Evolutionary conservation across 371 early-diverging fungal genomes (phyloP).

Genomic region (Cokeromyces recurvatus): DNA sequence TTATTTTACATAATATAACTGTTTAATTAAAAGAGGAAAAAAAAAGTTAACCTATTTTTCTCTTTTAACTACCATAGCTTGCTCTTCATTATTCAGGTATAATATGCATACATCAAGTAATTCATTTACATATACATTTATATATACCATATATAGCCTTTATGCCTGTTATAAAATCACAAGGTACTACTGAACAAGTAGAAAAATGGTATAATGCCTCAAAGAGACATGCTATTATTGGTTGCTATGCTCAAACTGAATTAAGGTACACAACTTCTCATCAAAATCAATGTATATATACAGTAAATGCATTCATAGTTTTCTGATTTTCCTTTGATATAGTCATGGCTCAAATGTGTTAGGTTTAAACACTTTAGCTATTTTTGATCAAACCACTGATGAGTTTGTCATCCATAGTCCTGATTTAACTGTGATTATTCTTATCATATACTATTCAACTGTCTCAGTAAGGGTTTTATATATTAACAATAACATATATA

Average conservation of each 20-base stretch:
- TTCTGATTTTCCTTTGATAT: no score
- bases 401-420: conserved; percentile 84
- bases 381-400: conserved; percentile 68
- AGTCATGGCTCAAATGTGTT: conserved; percentile 74
- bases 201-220: conserved; percentile 65
- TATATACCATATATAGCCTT: conserved; percentile 39
- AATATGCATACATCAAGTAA: no score
- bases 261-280: conserved; percentile 56
- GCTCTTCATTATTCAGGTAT: conserved; percentile 46
- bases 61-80: conserved; percentile 24
- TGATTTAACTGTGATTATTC: conserved; percentile 44
- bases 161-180: conserved; percentile 67
- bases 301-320: no score
- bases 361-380: conserved; percentile 82
- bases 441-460: no score
- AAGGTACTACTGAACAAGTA: conserved; percentile 69
- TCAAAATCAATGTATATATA: no score
- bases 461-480: no score
- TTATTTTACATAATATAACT: neutral
- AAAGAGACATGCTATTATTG: conserved; percentile 69
- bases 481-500: neutral
- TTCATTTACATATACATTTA: no score
- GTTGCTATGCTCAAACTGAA: conserved; percentile 87
- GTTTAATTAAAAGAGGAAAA: no score
- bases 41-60: neutral